phyloP scores from a whole-genome alignment of 148 eudicot genomes.

The Linanthus parryae region DNA sequence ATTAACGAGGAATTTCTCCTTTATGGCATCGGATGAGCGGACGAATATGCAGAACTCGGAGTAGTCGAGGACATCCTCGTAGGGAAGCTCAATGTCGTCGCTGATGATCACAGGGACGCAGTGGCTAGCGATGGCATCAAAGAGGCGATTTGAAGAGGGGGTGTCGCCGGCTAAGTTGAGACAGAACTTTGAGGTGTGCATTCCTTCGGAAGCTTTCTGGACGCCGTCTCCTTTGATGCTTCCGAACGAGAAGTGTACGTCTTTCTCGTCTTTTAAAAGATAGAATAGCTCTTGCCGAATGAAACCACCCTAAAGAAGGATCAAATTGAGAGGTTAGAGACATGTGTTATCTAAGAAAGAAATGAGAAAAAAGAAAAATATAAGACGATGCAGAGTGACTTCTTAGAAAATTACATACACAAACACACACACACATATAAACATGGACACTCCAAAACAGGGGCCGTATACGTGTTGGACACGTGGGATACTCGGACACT shows the following conservation, averaged over 20 bases:
- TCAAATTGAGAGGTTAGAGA: too few relatives aligned
- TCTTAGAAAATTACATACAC: too few relatives aligned
- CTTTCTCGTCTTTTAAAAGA: conserved; percentile 66
- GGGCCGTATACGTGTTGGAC: too few relatives aligned
- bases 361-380: too few relatives aligned
- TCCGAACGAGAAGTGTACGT: conserved; percentile 86
- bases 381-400: too few relatives aligned
- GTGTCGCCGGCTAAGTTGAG: conserved; percentile 98
- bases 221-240: conserved; percentile 66
- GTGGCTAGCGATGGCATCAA: conserved; percentile 92
- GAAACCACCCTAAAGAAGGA: conserved; percentile 63
- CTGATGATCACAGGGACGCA: conserved; percentile 94
- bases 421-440: too few relatives aligned
- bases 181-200: conserved; percentile 90
- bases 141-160: conserved; percentile 91
- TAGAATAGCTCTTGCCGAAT: conserved; percentile 80
- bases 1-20: conserved; percentile 56
- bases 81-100: conserved; percentile 91
- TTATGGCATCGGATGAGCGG: conserved; percentile 66
- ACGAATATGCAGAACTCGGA: conserved; percentile 80
- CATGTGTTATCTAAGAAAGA: too few relatives aligned
- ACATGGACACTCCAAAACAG: too few relatives aligned
- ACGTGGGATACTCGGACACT: too few relatives aligned
- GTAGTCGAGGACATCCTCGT: conserved; percentile 77
- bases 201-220: conserved; percentile 57